A percentile compares a stretch with the other conserved stretches of the same genome.
These are phyloP conservation scores for Blastomyces gilchristii DNA, from an alignment of 2,329 filamentous ascomycete genomes.

Conservation along the genomic window DNA sequence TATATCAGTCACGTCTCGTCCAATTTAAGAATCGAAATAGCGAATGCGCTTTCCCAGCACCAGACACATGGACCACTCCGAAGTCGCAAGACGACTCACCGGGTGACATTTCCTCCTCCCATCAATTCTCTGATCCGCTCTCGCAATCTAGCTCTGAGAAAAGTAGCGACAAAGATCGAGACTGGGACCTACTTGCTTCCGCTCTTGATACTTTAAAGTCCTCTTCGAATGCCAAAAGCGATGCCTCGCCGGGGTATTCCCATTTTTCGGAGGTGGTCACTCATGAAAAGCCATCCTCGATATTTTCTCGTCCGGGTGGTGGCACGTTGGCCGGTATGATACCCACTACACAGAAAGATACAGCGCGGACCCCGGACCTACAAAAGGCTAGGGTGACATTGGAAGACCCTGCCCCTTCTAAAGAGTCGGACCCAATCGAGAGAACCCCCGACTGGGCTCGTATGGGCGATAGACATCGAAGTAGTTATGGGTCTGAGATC, in stretches of 20 bases:
- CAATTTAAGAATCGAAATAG: not conserved
- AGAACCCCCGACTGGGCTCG: not conserved
- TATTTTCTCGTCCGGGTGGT: not conserved
- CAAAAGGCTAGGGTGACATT: not conserved
- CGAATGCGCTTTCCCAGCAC: not conserved
- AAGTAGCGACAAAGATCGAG: not conserved
- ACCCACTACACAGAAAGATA: not conserved
- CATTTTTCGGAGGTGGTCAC: not conserved
- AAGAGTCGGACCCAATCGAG: not conserved
- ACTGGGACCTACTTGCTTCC: not conserved
- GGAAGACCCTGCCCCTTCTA: not conserved
- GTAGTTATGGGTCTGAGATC: not conserved
- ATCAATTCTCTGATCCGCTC: not conserved
- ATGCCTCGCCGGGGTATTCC: not conserved
- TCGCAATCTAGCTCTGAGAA: not conserved
- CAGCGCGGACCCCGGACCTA: not conserved
- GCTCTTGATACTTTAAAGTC: not conserved
- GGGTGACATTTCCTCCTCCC: not conserved
- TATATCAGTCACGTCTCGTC: not conserved
- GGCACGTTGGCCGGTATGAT: not conserved
- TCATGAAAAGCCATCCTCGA: not conserved
- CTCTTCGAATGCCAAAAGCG: not conserved
- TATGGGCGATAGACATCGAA: not conserved
- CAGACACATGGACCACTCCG: not conserved
- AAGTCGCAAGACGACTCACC: not conserved